Conservation (phyloP, 2,329 filamentous ascomycete genomes). For the Nectriaceae sp. region DNA sequence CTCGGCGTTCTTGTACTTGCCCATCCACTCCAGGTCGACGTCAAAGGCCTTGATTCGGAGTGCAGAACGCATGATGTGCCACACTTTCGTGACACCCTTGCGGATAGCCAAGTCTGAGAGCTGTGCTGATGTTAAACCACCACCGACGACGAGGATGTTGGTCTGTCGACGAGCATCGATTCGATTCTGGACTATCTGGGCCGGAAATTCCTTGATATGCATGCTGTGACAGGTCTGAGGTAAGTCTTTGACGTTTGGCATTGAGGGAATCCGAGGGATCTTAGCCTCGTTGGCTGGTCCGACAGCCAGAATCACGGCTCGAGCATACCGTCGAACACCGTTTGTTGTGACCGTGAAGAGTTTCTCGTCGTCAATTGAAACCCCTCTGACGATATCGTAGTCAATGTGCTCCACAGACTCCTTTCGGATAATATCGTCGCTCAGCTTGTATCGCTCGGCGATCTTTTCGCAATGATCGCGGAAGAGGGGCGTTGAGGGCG, state of each 20-base stretch:
- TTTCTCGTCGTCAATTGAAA: slow-evolving; percentile 49
- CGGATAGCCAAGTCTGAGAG: slow-evolving; percentile 67
- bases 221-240: slow-evolving; percentile 64
- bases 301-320: slow-evolving; percentile 68
- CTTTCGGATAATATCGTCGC: slow-evolving; percentile 56
- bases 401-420: slow-evolving; percentile 63
- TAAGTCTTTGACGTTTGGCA: slow-evolving; percentile 22
- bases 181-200: slow-evolving; percentile 51
- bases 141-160: slow-evolving; percentile 71
- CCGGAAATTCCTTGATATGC: slow-evolving; percentile 61
- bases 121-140: slow-evolving; percentile 76
- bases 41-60: slow-evolving; percentile 74
- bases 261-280: slow-evolving; percentile 42
- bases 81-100: slow-evolving; percentile 67
- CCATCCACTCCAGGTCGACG: slow-evolving; percentile 75
- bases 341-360: slow-evolving; percentile 67
- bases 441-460: slow-evolving; percentile 52
- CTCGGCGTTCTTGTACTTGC: slow-evolving; percentile 77
- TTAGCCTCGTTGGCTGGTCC: slow-evolving; percentile 65
- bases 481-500: slow-evolving; percentile 63
- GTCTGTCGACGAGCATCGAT: slow-evolving; percentile 54
- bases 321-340: slow-evolving; percentile 55
- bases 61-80: slow-evolving; percentile 65
- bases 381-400: slow-evolving; percentile 51
- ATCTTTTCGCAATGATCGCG: slow-evolving; percentile 62